Evolutionary conservation across 257 asterid genomes (phyloP), one percentile per base, ranked within the genome.

Genomic region (Craterostigma plantagineum): DNA sequence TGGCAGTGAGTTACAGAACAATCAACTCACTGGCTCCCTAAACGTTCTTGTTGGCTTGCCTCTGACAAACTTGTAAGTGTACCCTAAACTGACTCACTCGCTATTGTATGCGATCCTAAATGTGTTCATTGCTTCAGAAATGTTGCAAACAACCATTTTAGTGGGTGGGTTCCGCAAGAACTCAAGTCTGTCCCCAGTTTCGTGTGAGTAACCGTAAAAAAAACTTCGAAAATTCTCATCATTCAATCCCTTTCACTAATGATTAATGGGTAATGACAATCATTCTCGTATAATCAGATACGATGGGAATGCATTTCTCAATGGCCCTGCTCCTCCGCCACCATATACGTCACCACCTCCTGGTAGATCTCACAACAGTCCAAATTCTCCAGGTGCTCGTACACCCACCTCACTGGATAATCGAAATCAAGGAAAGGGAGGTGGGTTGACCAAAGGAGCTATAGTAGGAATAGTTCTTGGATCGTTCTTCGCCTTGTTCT

Each of bases 271-370:
- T 23, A 23, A 23, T 23, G 30, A n/a, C 33, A 46, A 34, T 63
- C 35, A 10, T 54, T n/a, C 57, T 45, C 34, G 48, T 27, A 51
- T 9, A 46, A 66, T 52, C 80, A 90, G 99, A 59, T 77, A 69
- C 14, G 63, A 54, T 49, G 99, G 99, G 38, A 90, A 90, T 57
- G 30, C 75, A 49, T 90, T 90, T 62, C 39, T 71, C 47, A 80
- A 77, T 59, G 79, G 81, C 50, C 94, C 94, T 8, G 96, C 96
- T 63, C 87, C 95, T 59, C 84, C 94, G 12, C 96, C 91, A 37
- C 92, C 93, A 45, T 71, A 64, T 51, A 69, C 82, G 50, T 51
- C 97, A 27, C 96, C 96, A 39, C 94, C 99, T 50, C 90, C 87
- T 0, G 84, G 92, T 59, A 63, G 85, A 59, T 53, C 73, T 42